Conservation (phyloP, 1,284 basidiomycete species). For the Papiliotrema nemorosa region DNA sequence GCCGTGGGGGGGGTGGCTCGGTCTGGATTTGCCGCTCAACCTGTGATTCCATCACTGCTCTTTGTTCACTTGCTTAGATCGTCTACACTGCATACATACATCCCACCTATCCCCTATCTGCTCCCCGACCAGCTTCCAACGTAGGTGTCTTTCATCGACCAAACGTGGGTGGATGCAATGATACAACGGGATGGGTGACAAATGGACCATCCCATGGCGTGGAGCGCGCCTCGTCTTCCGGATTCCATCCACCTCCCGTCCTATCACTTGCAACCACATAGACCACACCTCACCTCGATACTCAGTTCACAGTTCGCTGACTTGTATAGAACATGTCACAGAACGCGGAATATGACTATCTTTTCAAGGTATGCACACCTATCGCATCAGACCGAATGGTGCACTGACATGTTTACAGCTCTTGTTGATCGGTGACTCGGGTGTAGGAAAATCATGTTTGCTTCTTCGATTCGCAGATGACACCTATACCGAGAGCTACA, state of each 20-base stretch:
- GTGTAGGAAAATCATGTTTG: constrained; percentile 97
- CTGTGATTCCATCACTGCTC: too few species aligned
- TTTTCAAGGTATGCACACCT: constrained; percentile 65
- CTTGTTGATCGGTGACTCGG: constrained; percentile 69
- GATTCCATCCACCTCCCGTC: background rate
- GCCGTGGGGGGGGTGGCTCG: too few species aligned
- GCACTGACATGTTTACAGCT: constrained; percentile 55
- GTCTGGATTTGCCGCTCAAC: too few species aligned
- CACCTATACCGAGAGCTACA: constrained; percentile 98
- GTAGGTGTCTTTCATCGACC: background rate
- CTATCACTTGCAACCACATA: too few species aligned
- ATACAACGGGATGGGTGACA: background rate
- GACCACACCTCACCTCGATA: background rate
- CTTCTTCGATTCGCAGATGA: constrained; percentile 98
- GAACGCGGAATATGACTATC: constrained; percentile 89
- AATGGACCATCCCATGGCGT: background rate
- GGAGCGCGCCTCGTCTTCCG: background rate
- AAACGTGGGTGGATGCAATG: background rate
- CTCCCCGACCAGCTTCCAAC: too few species aligned
- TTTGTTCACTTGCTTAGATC: too few species aligned
- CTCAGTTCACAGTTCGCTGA: background rate
- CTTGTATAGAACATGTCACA: constrained; percentile 21
- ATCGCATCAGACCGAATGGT: background rate
- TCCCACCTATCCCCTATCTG: too few species aligned
- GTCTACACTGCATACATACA: too few species aligned